phyloP scores from a whole-genome alignment of 2,329 filamentous ascomycete species.

The Pezizomycotina sp. region DNA sequence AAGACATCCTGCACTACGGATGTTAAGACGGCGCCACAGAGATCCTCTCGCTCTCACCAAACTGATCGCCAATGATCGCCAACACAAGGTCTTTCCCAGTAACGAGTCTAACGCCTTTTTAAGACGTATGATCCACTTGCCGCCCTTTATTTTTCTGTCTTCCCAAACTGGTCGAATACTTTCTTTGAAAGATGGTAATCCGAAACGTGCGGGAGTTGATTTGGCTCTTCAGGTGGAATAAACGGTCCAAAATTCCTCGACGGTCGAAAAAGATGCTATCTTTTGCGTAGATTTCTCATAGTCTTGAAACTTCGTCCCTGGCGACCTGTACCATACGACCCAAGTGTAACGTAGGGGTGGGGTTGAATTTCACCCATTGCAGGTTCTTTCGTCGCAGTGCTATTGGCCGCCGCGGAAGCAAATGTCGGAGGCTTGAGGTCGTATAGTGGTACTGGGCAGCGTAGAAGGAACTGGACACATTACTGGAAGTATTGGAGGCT shows the following conservation, averaged over 20 bases:
- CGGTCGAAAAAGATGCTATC: constrained; percentile 64
- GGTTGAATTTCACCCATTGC: constrained; percentile 26
- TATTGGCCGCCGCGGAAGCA: constrained; percentile 30
- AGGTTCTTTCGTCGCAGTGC: constrained; percentile 32
- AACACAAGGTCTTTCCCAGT: constrained; percentile 93
- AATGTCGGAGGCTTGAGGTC: no score
- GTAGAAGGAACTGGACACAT: constrained; percentile 32
- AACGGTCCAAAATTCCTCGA: constrained; percentile 79
- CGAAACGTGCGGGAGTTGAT: constrained; percentile 71
- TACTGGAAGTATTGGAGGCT: constrained; percentile 34
- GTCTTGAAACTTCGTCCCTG: constrained; percentile 91
- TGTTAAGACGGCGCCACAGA: constrained; percentile 91
- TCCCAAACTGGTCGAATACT: constrained; percentile 96
- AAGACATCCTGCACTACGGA: constrained; percentile 93
- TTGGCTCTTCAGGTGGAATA: constrained; percentile 89
- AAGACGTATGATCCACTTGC: constrained; percentile 91
- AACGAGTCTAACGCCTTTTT: constrained; percentile 94
- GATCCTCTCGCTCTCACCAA: constrained; percentile 80
- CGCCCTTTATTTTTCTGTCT: constrained; percentile 89
- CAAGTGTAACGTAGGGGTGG: constrained; percentile 60
- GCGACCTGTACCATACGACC: constrained; percentile 95
- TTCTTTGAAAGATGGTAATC: constrained; percentile 98
- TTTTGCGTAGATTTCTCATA: constrained; percentile 93
- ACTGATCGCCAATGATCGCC: constrained; percentile 84
- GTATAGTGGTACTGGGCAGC: no score